phyloP scores from a whole-genome alignment of 306 rosid species.

The Elaeagnus macrophylla region DNA sequence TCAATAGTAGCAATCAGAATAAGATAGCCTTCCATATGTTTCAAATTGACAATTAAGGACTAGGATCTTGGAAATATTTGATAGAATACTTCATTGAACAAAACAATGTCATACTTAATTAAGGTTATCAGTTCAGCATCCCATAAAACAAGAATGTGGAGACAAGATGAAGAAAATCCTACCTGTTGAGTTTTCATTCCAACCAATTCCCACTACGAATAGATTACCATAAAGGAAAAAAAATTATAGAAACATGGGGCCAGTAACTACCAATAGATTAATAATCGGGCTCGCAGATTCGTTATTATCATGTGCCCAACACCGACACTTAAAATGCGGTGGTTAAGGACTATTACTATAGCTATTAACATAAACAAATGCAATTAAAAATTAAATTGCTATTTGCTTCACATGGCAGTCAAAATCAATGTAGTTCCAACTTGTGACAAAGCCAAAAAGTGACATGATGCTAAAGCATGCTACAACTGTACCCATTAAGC shows the following conservation, averaged over 20 bases:
- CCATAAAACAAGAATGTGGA: not conserved
- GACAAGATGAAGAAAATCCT: not conserved
- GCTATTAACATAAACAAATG: constrained; percentile 3
- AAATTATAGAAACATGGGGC: not conserved
- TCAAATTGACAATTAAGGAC: not conserved
- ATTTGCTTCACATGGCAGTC: constrained; percentile 18
- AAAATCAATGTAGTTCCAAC: constrained; percentile 10
- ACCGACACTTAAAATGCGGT: not conserved
- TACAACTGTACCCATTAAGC: constrained; percentile 18
- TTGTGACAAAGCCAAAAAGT: constrained; percentile 6
- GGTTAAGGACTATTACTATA: constrained; percentile 6
- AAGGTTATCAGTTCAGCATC: not conserved
- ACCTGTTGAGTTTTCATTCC: not conserved
- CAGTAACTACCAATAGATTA: not conserved
- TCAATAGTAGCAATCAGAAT: no score
- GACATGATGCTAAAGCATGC: constrained; percentile 9
- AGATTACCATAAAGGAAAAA: not conserved
- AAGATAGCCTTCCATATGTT: no score
- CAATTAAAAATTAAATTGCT: constrained; percentile 11
- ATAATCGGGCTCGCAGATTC: constrained; percentile 4
- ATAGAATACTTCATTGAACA: constrained; percentile 3
- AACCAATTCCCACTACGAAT: no score
- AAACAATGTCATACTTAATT: constrained; percentile 5
- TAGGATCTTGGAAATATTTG: not conserved
- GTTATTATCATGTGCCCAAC: not conserved